Conservation (phyloP, 768 basidiomycete genomes). For the Rhizopogon vinicolor region DNA sequence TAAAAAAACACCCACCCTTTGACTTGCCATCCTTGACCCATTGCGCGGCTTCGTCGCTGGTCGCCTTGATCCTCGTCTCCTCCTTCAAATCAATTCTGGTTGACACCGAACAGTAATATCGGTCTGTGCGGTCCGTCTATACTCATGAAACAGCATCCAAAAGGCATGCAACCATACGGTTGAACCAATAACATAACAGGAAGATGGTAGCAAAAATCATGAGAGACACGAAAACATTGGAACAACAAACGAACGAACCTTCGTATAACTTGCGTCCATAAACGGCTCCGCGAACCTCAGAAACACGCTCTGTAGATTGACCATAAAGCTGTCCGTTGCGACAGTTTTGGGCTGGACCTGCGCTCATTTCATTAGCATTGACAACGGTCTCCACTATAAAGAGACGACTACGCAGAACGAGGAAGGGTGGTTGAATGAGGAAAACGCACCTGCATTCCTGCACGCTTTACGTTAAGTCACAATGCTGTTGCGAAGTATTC, state of each 20-base stretch:
- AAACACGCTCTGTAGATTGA: slow-evolving; percentile 81
- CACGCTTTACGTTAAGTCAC: slow-evolving; percentile 74
- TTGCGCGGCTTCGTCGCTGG: slow-evolving; percentile 75
- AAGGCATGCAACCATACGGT: background rate
- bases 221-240: slow-evolving; percentile 1
- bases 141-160: background rate
- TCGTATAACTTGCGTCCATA: slow-evolving; percentile 87
- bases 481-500: slow-evolving; percentile 76
- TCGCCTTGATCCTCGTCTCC: slow-evolving; percentile 92
- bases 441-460: slow-evolving; percentile 76
- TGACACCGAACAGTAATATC: slow-evolving; percentile 71
- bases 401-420: background rate
- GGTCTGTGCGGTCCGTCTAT: slow-evolving; percentile 89
- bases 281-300: slow-evolving; percentile 90
- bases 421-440: background rate
- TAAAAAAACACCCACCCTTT: slow-evolving; percentile 30
- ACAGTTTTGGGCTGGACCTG: slow-evolving; percentile 85
- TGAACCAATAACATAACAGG: background rate
- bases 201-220: background rate
- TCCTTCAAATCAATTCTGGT: slow-evolving; percentile 73
- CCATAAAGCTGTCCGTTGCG: slow-evolving; percentile 88
- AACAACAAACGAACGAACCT: slow-evolving; percentile 41
- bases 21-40: slow-evolving; percentile 58
- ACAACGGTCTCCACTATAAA: too few species aligned
- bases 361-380: background rate